These are phyloP conservation scores for Albugo laibachii DNA, from an alignment of 352 stramenopile species.

Conservation along the genomic window DNA sequence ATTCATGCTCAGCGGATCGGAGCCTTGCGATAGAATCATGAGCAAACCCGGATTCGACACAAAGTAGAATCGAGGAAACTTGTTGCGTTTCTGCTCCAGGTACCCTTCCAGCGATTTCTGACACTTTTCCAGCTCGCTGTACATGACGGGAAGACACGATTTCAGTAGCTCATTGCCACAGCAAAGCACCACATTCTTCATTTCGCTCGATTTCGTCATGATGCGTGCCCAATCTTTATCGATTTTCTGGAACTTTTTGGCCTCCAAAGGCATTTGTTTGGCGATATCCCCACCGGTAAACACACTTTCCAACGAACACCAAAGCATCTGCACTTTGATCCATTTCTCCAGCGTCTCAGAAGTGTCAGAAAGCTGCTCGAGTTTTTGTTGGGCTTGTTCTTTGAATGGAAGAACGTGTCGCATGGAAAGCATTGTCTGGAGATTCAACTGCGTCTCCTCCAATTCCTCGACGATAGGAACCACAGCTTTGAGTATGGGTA, in stretches of 20 bases:
- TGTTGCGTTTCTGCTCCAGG: slow-evolving; percentile 96
- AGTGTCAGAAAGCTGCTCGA: slow-evolving; percentile 90
- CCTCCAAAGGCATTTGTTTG: slow-evolving; percentile 97
- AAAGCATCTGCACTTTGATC: slow-evolving; percentile 97
- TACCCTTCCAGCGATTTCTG: slow-evolving; percentile 97
- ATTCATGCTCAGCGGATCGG: slow-evolving; percentile 95
- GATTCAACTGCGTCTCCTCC: slow-evolving; percentile 95
- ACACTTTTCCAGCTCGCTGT: slow-evolving; percentile 95
- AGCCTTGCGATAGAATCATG: slow-evolving; percentile 94
- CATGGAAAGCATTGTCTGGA: slow-evolving; percentile 97
- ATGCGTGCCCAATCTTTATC: slow-evolving; percentile 98
- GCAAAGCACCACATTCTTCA: slow-evolving; percentile 85
- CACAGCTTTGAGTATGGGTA: slow-evolving; percentile 92
- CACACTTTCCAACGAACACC: slow-evolving; percentile 95
- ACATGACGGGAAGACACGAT: slow-evolving; percentile 92
- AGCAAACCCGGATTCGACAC: slow-evolving; percentile 94
- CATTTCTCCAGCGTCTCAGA: slow-evolving; percentile 95
- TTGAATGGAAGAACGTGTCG: slow-evolving; percentile 92
- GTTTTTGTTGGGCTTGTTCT: slow-evolving; percentile 86
- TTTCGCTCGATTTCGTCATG: slow-evolving; percentile 85
- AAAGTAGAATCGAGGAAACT: slow-evolving; percentile 98
- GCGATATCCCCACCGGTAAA: slow-evolving; percentile 98
- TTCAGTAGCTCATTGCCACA: slow-evolving; percentile 95
- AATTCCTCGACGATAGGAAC: slow-evolving; percentile 93
- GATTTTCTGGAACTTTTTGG: slow-evolving; percentile 96